Percentiles rank a stretch among this genome's conserved stretches.
phyloP scores from a whole-genome alignment of 768 basidiomycete species.

The Russula compacta region DNA sequence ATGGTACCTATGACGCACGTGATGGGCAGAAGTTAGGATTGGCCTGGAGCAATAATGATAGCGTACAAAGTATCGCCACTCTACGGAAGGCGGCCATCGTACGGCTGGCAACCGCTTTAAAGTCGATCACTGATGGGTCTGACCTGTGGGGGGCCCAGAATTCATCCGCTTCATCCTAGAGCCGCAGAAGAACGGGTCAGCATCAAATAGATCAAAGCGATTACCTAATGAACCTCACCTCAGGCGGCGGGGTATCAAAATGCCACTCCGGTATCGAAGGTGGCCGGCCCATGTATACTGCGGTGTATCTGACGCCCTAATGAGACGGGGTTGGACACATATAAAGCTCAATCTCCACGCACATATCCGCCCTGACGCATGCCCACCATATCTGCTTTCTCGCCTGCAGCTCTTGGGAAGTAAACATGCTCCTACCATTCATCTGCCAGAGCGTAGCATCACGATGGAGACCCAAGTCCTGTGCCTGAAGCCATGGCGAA shows the following conservation, averaged over 20 bases:
- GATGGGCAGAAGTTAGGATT: background rate
- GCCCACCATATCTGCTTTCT: conserved; percentile 77
- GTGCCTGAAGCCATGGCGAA: conserved; percentile 39
- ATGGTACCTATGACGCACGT: conserved; percentile 42
- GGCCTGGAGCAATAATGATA: background rate
- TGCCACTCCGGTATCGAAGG: conserved; percentile 59
- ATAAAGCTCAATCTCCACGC: conserved; percentile 18
- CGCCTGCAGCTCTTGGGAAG: conserved; percentile 52
- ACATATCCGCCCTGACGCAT: conserved; percentile 66
- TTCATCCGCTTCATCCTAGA: conserved; percentile 51
- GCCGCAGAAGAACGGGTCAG: background rate
- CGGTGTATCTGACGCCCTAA: conserved; percentile 43
- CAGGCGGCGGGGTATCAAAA: conserved; percentile 58
- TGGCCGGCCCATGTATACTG: conserved; percentile 70
- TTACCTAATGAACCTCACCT: conserved; percentile 24
- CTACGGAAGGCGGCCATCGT: conserved; percentile 49
- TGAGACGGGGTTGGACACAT: background rate
- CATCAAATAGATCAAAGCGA: background rate
- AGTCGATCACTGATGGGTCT: conserved; percentile 33
- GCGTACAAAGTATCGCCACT: conserved; percentile 50
- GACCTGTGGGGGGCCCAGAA: conserved; percentile 40
- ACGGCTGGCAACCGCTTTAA: conserved; percentile 38
- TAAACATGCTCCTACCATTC: conserved; percentile 51
- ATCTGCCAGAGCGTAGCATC: conserved; percentile 68
- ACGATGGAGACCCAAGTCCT: conserved; percentile 75